phyloP scores from a whole-genome alignment of 2,329 filamentous ascomycete genomes.

The Nigrospora oryzae region DNA sequence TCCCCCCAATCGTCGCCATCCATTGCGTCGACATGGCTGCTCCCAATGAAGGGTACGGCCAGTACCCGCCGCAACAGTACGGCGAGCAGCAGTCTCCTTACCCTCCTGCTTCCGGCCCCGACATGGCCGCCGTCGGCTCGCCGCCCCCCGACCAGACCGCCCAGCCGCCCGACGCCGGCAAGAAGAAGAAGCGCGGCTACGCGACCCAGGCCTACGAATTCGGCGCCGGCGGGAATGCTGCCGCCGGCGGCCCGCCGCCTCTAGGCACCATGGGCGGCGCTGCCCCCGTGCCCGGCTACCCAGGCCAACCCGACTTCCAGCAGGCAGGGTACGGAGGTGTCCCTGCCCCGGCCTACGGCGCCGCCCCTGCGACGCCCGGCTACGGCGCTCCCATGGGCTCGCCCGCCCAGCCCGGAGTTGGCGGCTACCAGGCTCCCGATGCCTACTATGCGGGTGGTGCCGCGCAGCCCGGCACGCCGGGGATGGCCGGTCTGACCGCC shows the following conservation, averaged over 20 bases:
- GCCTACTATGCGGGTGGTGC: conserved; percentile 54
- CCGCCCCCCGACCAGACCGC: conserved; percentile 23
- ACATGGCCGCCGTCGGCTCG: conserved; percentile 24
- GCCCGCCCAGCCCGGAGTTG: conserved; percentile 35
- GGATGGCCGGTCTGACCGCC: conserved; percentile 56
- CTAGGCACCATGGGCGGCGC: conserved; percentile 23
- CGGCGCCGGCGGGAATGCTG: conserved; percentile 76
- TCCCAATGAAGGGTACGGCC: conserved; percentile 45
- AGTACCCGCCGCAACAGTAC: conserved; percentile 33
- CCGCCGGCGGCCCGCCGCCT: conserved; percentile 31
- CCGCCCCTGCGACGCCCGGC: conserved; percentile 22
- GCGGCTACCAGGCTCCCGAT: conserved; percentile 60
- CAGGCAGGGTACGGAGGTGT: conserved; percentile 17
- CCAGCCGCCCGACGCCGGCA: conserved; percentile 33
- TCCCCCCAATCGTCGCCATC: conserved; percentile 3
- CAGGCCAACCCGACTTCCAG: conserved; percentile 34
- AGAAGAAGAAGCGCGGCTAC: conserved; percentile 91
- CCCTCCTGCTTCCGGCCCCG: conserved; percentile 23
- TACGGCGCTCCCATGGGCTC: conserved; percentile 34
- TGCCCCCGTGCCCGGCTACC: conserved; percentile 42
- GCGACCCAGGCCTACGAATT: conserved; percentile 94
- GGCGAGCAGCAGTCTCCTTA: conserved; percentile 15
- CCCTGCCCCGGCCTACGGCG: conserved; percentile 28
- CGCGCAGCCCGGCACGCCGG: conserved; percentile 30
- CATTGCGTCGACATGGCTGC: conserved; percentile 42